phyloP scores from a whole-genome alignment of 108 stramenopile genomes.

The Epithemia pelagica region DNA sequence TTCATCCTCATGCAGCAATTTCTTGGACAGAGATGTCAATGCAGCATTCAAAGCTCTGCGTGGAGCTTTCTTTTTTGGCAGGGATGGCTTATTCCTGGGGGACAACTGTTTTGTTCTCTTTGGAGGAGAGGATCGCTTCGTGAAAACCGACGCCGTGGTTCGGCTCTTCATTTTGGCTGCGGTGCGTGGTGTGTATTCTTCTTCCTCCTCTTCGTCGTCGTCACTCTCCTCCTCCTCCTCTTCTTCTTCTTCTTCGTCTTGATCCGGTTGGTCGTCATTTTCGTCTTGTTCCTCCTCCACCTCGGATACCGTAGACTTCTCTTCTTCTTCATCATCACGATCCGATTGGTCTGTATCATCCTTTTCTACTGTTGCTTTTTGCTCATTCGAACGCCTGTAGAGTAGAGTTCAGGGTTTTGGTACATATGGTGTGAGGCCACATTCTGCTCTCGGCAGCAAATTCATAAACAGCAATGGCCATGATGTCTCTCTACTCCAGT shows the following conservation, averaged over 20 bases:
- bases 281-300: slow-evolving; percentile 1
- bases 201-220: not conserved
- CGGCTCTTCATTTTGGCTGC: not conserved
- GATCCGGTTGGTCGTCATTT: not conserved
- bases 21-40: slow-evolving; percentile 23
- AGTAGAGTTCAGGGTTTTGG: too few species aligned
- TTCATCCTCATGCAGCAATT: slow-evolving; percentile 21
- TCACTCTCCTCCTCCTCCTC: not conserved
- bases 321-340: not conserved
- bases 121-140: not conserved
- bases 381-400: not conserved
- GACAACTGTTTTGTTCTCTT: not conserved
- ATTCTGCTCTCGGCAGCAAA: too few species aligned
- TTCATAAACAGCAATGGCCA: not conserved
- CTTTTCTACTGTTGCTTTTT: not conserved
- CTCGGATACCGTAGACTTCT: too few species aligned
- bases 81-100: not conserved
- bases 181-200: not conserved
- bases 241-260: slow-evolving; percentile 2
- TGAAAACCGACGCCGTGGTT: not conserved
- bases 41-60: not conserved
- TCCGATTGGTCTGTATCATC: not conserved
- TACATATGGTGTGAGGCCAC: too few species aligned
- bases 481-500: not conserved
- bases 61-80: not conserved